phyloP scores from a whole-genome alignment of 1,284 basidiomycete genomes.

The Puccinia horiana region DNA sequence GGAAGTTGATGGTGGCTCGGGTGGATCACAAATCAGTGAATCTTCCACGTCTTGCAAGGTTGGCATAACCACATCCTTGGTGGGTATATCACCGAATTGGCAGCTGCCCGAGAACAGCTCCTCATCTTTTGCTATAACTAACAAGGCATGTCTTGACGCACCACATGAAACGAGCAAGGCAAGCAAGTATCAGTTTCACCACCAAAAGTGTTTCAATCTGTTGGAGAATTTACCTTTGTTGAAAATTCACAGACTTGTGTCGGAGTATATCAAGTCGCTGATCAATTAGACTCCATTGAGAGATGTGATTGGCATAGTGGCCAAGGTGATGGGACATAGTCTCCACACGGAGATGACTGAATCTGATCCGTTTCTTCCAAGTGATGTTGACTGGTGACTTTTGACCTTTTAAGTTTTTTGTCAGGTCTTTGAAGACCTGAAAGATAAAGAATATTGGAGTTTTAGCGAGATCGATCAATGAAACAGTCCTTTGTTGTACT shows the following conservation, averaged over 20 bases:
- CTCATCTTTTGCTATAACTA: background rate
- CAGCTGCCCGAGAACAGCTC: background rate
- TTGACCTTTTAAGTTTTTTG: background rate
- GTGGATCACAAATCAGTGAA: too few relatives aligned
- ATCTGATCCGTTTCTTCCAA: background rate
- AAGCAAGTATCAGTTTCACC: background rate
- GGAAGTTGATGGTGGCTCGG: too few relatives aligned
- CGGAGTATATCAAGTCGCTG: background rate
- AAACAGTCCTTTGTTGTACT: too few relatives aligned
- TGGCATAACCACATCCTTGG: background rate
- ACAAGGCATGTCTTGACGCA: background rate
- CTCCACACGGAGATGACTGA: conserved; percentile 14
- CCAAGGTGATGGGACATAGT: background rate
- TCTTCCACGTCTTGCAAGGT: background rate
- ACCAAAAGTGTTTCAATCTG: background rate
- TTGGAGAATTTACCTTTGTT: background rate
- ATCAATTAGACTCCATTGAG: background rate
- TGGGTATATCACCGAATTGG: background rate
- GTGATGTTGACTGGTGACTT: background rate
- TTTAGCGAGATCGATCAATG: background rate
- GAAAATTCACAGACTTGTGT: background rate
- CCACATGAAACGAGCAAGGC: background rate
- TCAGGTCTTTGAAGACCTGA: background rate
- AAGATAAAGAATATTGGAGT: background rate
- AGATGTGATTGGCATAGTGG: background rate